Percentiles rank a stretch among this genome's conserved stretches.
Conservation (phyloP, 371 early-diverging fungal species). For the Encephalitozoon romaleae region DNA sequence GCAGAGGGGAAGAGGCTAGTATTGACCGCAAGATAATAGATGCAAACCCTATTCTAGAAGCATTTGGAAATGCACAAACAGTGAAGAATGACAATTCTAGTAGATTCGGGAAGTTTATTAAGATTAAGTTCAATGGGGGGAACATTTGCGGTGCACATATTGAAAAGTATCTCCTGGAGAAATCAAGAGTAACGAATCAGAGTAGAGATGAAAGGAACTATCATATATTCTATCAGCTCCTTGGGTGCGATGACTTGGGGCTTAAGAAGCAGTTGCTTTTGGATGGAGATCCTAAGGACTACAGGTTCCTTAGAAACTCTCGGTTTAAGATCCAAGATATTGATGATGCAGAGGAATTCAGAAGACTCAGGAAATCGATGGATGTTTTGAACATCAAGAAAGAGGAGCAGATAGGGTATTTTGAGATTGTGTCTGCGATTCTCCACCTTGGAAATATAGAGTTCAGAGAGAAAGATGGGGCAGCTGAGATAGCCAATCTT, state of each 20-base stretch:
- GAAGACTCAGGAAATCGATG: slow-evolving; percentile 68
- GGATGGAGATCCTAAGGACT: slow-evolving; percentile 63
- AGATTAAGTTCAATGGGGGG: slow-evolving; percentile 82
- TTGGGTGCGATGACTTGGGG: slow-evolving; percentile 67
- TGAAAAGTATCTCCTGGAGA: slow-evolving; percentile 91
- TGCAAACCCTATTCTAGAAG: slow-evolving; percentile 92
- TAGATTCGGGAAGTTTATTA: slow-evolving; percentile 96
- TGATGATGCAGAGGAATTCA: slow-evolving; percentile 77
- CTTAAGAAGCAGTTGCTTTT: slow-evolving; percentile 3
- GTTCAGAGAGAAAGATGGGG: slow-evolving; percentile 69
- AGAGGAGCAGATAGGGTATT: slow-evolving; percentile 70
- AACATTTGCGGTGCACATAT: slow-evolving; percentile 85
- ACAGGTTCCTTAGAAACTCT: slow-evolving; percentile 70
- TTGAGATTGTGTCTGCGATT: slow-evolving; percentile 77
- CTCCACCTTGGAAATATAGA: slow-evolving; percentile 85
- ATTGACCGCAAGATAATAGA: slow-evolving; percentile 83
- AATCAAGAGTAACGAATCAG: slow-evolving; percentile 78
- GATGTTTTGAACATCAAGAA: slow-evolving; percentile 69
- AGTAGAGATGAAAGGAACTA: slow-evolving; percentile 82
- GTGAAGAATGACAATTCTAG: slow-evolving; percentile 97
- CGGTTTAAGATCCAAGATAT: slow-evolving; percentile 78
- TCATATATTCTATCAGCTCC: slow-evolving; percentile 92
- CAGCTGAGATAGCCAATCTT: slow-evolving; percentile 73
- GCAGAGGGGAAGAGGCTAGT: slow-evolving; percentile 40
- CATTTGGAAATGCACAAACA: slow-evolving; percentile 99